phyloP scores from a whole-genome alignment of 2,329 filamentous ascomycete genomes.

The Botryotinia calthae region DNA sequence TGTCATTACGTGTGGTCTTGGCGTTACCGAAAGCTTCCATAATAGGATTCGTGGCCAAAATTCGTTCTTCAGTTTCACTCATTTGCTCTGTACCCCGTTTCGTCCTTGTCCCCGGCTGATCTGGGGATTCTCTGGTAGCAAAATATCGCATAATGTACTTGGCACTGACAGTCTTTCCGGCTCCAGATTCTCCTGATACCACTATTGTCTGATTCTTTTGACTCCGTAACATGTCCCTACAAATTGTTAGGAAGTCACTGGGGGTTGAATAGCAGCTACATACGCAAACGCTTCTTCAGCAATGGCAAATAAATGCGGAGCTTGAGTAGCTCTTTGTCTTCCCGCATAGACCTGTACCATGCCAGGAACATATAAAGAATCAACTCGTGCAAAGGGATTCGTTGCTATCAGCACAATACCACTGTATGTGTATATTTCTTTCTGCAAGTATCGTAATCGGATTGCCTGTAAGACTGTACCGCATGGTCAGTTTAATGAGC shows the following conservation, averaged over 20 bases:
- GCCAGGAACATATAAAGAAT: constrained; percentile 95
- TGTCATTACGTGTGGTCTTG: constrained; percentile 99
- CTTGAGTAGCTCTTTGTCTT: constrained; percentile 93
- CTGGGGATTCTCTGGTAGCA: constrained; percentile 90
- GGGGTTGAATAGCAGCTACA: constrained; percentile 39
- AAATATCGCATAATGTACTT: constrained; percentile 99
- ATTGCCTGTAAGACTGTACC: constrained; percentile 88
- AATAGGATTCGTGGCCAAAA: constrained; percentile 95
- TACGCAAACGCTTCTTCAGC: constrained; percentile 98
- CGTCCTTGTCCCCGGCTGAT: constrained; percentile 73
- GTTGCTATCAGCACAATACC: constrained; percentile 98
- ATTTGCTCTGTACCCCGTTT: constrained; percentile 77
- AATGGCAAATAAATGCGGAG: constrained; percentile 97
- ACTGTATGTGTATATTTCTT: constrained; percentile 99
- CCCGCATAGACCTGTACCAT: constrained; percentile 99
- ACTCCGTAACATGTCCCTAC: constrained; percentile 93
- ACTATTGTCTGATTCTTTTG: constrained; percentile 96
- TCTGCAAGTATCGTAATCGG: constrained; percentile 92
- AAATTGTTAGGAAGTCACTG: constrained; percentile 41
- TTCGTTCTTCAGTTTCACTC: constrained; percentile 98
- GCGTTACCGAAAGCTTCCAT: constrained; percentile 99
- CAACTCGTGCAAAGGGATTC: constrained; percentile 95
- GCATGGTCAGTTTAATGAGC: constrained; percentile 24
- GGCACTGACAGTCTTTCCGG: constrained; percentile 97
- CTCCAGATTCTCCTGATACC: constrained; percentile 98